A percentile compares a stretch with the other conserved stretches of the same genome.
Conservation (phyloP, 78 protist genomes). For the Guillardia theta region DNA sequence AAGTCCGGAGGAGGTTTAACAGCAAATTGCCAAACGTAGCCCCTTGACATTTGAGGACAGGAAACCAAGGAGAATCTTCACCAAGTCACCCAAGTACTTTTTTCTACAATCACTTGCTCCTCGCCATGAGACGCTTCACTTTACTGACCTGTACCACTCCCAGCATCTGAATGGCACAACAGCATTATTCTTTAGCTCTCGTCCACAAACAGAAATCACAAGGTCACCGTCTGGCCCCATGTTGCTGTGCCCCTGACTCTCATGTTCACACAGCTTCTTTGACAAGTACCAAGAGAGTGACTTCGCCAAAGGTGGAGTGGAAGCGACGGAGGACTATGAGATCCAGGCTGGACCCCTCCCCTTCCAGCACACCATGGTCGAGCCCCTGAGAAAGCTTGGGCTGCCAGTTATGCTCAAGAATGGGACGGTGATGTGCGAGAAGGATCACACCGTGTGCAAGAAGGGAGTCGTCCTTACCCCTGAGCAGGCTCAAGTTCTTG, state of each 20-base stretch:
- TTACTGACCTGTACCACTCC: too few relatives aligned
- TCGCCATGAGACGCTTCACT: too few relatives aligned
- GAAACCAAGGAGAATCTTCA: not conserved
- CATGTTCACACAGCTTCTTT: not conserved
- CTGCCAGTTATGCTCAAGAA: not conserved
- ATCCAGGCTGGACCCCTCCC: not conserved
- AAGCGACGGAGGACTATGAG: not conserved
- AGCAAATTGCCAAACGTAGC: too few relatives aligned
- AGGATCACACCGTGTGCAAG: not conserved
- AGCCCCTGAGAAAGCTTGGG: not conserved
- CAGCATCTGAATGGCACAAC: not conserved
- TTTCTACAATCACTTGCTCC: too few relatives aligned
- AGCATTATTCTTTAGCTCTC: not conserved
- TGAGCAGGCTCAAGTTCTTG: not conserved
- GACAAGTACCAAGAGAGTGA: not conserved
- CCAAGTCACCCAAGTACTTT: too few relatives aligned
- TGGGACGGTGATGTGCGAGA: not conserved
- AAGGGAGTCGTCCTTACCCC: not conserved
- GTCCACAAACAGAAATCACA: not conserved
- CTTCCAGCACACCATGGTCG: slow-evolving; percentile 19
- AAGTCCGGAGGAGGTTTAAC: not conserved
- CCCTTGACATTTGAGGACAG: too few relatives aligned
- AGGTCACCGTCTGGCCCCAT: not conserved
- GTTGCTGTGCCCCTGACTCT: not conserved
- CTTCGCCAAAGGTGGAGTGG: not conserved